Evolutionary conservation across 352 stramenopile species (phyloP).

Genomic region (Hyaloperonospora arabidopsidis): DNA sequence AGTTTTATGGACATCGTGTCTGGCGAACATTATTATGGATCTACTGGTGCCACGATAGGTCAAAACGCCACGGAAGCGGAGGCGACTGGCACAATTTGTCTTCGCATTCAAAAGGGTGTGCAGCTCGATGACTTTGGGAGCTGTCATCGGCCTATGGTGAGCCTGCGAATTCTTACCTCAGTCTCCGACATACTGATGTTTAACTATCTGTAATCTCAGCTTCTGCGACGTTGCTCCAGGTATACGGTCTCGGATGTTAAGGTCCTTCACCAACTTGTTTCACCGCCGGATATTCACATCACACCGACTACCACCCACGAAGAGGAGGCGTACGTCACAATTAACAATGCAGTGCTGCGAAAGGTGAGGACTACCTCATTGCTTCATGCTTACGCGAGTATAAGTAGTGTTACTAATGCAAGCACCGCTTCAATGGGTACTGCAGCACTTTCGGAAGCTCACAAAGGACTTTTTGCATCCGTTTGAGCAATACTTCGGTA

Average conservation of each 20-base stretch:
- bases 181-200: conserved; percentile 7
- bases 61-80: conserved; percentile 21
- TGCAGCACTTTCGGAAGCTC: conserved; percentile 78
- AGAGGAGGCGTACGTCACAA: conserved; percentile 59
- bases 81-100: conserved; percentile 31
- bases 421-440: conserved; percentile 3
- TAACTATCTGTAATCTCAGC: conserved; percentile 16
- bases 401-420: background rate
- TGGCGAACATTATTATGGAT: background rate
- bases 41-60: conserved; percentile 4
- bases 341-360: conserved; percentile 82
- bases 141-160: conserved; percentile 35
- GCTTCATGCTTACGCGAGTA: background rate
- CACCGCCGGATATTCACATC: conserved; percentile 34
- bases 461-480: conserved; percentile 81
- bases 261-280: conserved; percentile 62
- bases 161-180: conserved; percentile 1
- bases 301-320: conserved; percentile 44
- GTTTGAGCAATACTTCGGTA: conserved; percentile 82
- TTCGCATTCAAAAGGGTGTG: conserved; percentile 53
- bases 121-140: conserved; percentile 34
- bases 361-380: conserved; percentile 30
- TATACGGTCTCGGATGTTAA: conserved; percentile 50
- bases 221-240: conserved; percentile 52
- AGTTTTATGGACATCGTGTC: background rate